phyloP scores from a whole-genome alignment of 2,329 filamentous ascomycete species.

The Ampelomyces quisqualis region DNA sequence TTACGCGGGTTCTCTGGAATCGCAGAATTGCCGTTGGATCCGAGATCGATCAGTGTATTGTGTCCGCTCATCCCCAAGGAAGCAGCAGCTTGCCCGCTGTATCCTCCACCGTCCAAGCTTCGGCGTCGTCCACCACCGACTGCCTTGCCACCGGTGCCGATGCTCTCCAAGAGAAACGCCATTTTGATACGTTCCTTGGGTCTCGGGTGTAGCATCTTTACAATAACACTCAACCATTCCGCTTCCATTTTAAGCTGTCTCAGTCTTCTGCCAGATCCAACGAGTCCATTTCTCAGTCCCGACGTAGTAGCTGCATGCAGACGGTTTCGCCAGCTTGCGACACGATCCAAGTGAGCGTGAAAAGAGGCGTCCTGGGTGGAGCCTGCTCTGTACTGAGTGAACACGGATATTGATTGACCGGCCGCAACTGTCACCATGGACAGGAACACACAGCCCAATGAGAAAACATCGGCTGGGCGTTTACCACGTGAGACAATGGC shows the following conservation, averaged over 20 bases:
- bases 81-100: slow-evolving; percentile 32
- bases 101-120: slow-evolving; percentile 40
- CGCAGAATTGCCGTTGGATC: slow-evolving; percentile 4
- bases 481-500: slow-evolving; percentile 40
- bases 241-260: slow-evolving; percentile 38
- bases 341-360: slow-evolving; percentile 44
- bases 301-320: slow-evolving; percentile 36
- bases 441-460: slow-evolving; percentile 44
- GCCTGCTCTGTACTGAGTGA: slow-evolving; percentile 38
- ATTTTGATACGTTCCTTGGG: slow-evolving; percentile 42
- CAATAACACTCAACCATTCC: slow-evolving; percentile 40
- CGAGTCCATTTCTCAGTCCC: slow-evolving; percentile 29
- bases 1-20: slow-evolving; percentile 13
- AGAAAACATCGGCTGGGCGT: slow-evolving; percentile 44
- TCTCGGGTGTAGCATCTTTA: slow-evolving; percentile 39
- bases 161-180: slow-evolving; percentile 28
- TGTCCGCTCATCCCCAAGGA: slow-evolving; percentile 17
- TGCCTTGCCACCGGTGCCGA: slow-evolving; percentile 30
- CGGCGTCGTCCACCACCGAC: slow-evolving; percentile 32
- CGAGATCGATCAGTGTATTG: slow-evolving; percentile 19
- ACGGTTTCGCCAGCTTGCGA: slow-evolving; percentile 37
- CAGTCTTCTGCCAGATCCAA: slow-evolving; percentile 32
- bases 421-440: slow-evolving; percentile 44
- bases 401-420: slow-evolving; percentile 37
- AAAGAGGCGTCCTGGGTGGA: slow-evolving; percentile 42